These are phyloP conservation scores for Meripilus lineatus DNA, from an alignment of 1,284 basidiomycete genomes.

Conservation along the genomic window DNA sequence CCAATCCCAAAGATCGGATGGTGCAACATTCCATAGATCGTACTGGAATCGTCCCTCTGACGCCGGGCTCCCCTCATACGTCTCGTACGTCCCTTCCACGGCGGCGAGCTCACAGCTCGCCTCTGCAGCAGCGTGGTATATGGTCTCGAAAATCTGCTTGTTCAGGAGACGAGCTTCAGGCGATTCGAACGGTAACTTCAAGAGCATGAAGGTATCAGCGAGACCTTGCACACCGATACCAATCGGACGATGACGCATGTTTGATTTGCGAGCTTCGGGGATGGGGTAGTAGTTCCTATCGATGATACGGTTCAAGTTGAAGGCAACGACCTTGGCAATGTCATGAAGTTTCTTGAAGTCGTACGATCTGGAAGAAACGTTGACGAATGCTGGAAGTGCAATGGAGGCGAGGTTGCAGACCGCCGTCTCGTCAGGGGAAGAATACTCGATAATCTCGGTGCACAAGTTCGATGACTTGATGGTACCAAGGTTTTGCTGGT, in stretches of 20 bases:
- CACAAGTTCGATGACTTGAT: constrained; percentile 99
- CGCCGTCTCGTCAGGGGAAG: constrained; percentile 95
- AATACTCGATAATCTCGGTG: constrained; percentile 99
- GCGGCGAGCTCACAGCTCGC: constrained; percentile 88
- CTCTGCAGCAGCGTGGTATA: constrained; percentile 95
- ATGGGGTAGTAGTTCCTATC: constrained; percentile 95
- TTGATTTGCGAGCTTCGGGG: constrained; percentile 85
- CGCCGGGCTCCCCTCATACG: constrained; percentile 90
- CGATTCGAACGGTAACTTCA: constrained; percentile 95
- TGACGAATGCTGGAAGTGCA: constrained; percentile 87
- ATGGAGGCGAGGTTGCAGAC: constrained; percentile 99
- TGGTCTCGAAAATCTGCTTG: constrained; percentile 97
- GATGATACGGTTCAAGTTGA: constrained; percentile 94
- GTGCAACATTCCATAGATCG: constrained; percentile 94
- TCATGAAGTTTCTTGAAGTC: constrained; percentile 96
- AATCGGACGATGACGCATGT: constrained; percentile 97
- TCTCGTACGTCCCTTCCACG: constrained; percentile 83
- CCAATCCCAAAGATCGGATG: constrained; percentile 97
- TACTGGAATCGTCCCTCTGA: constrained; percentile 88
- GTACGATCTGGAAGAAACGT: constrained; percentile 45
- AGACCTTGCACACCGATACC: constrained; percentile 98
- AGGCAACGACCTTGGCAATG: constrained; percentile 88
- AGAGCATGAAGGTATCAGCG: constrained; percentile 97
- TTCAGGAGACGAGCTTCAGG: constrained; percentile 86
- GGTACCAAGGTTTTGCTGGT: constrained; percentile 97